A percentile compares a stretch with the other conserved stretches of the same genome.
These are phyloP conservation scores for Talaromyces wortmannii DNA, from an alignment of 495 filamentous ascomycete species.

Conservation along the genomic window DNA sequence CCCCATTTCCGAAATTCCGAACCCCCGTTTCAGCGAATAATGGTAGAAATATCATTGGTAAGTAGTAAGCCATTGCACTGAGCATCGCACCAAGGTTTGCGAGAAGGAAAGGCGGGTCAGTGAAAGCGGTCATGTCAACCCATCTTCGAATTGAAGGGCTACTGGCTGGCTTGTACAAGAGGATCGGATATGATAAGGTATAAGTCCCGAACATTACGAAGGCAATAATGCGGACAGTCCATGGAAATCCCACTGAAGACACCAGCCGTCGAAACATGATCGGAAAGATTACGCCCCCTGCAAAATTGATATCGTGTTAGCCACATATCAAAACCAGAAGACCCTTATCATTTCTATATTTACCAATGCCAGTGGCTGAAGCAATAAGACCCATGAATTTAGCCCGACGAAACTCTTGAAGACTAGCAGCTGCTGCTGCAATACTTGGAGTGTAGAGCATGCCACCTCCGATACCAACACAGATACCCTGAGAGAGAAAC, in stretches of 20 bases:
- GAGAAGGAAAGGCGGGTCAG: neutral
- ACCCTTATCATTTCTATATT: neutral
- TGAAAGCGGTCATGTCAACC: neutral
- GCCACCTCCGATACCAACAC: slow-evolving; percentile 43
- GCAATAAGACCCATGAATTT: slow-evolving; percentile 53
- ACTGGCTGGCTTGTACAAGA: slow-evolving; percentile 53
- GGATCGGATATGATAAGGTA: slow-evolving; percentile 53
- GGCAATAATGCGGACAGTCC: slow-evolving; percentile 64
- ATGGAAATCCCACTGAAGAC: slow-evolving; percentile 56
- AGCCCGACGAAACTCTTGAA: slow-evolving; percentile 30
- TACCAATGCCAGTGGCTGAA: slow-evolving; percentile 41
- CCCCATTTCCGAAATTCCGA: slow-evolving; percentile 41
- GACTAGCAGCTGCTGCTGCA: slow-evolving; percentile 56
- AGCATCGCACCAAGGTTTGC: neutral
- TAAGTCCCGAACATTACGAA: slow-evolving; percentile 54
- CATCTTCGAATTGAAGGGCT: slow-evolving; percentile 23
- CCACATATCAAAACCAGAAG: neutral
- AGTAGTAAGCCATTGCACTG: slow-evolving; percentile 36
- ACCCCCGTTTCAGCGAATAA: slow-evolving; percentile 32
- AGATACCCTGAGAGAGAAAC: slow-evolving; percentile 31
- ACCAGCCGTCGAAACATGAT: slow-evolving; percentile 68
- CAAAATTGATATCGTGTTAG: slow-evolving; percentile 27
- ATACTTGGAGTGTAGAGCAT: slow-evolving; percentile 55
- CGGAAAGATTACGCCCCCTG: slow-evolving; percentile 38
- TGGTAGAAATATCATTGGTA: slow-evolving; percentile 68